Evolutionary conservation across 805 yeast genomes (phyloP).

Genomic region (Yamadazyma akitaensis): DNA sequence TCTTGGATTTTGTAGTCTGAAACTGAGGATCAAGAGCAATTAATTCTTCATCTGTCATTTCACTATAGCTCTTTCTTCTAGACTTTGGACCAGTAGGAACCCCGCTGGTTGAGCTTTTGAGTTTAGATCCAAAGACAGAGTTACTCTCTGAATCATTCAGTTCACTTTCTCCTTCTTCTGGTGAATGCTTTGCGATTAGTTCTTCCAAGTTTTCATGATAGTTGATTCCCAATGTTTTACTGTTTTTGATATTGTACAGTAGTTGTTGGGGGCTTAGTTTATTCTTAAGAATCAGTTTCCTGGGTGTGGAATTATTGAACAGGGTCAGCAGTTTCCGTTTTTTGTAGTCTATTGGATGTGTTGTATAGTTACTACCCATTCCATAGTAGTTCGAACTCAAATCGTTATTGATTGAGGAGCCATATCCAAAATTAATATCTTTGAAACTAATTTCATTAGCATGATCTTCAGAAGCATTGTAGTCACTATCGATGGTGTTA

Average conservation of each 20-base stretch:
- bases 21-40: constrained; percentile 54
- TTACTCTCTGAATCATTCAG: neutral
- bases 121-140: constrained; percentile 1
- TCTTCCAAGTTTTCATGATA: constrained; percentile 16
- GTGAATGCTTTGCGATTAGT: constrained; percentile 5
- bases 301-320: neutral
- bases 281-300: constrained; percentile 33
- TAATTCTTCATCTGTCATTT: constrained; percentile 53
- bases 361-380: neutral
- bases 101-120: constrained; percentile 2
- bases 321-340: constrained; percentile 7
- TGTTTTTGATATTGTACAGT: constrained; percentile 12
- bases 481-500: constrained; percentile 29
- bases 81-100: neutral
- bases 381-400: constrained; percentile 6
- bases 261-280: constrained; percentile 27
- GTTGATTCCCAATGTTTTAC: constrained; percentile 16
- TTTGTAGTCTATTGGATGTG: neutral
- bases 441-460: constrained; percentile 2
- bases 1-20: constrained; percentile 32
- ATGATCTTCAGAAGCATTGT: constrained; percentile 17
- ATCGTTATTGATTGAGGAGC: constrained; percentile 8
- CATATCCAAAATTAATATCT: constrained; percentile 15
- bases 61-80: constrained; percentile 44
- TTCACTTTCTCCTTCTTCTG: constrained; percentile 6